Conservation (phyloP, 371 early-diverging fungal species). For the Lichtheimia ramosa region DNA sequence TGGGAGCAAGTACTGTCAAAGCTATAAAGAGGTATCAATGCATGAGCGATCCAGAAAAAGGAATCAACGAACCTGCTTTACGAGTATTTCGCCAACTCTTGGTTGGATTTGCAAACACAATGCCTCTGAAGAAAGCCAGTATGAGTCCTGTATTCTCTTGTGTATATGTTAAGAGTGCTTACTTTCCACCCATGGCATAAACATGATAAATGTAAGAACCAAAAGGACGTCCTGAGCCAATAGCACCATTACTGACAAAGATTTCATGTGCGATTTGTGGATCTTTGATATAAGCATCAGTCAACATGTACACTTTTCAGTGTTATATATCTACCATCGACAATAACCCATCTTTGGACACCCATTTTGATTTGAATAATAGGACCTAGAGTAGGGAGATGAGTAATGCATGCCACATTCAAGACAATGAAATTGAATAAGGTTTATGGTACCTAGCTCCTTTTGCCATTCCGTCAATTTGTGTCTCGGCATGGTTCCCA, state of each 20-base stretch:
- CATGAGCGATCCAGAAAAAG: neutral
- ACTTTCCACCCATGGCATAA: conserved; percentile 21
- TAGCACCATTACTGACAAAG: conserved; percentile 14
- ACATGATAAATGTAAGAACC: conserved; percentile 6
- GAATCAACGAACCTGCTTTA: conserved; percentile 8
- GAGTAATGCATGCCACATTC: neutral
- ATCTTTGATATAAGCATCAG: neutral
- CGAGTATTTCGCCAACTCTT: conserved; percentile 18
- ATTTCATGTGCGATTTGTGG: conserved; percentile 24
- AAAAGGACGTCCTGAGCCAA: conserved; percentile 14
- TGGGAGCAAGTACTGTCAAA: conserved; percentile 11
- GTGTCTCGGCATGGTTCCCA: conserved; percentile 7
- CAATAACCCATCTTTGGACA: conserved; percentile 18
- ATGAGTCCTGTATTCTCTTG: neutral
- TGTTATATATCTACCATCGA: conserved; percentile 10
- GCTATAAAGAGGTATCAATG: conserved; percentile 1
- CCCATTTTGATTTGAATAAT: conserved; percentile 22
- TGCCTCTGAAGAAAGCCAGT: conserved; percentile 11
- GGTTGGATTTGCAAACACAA: conserved; percentile 6
- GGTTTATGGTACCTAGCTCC: conserved; percentile 5
- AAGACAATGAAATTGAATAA: neutral
- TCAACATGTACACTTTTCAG: neutral
- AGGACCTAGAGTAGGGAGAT: conserved; percentile 5
- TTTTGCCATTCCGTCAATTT: conserved; percentile 10
- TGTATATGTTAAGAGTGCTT: neutral